Evolutionary conservation across 106 monocot species (phyloP), one percentile per base, ranked within the genome.

Genomic region (Ottelia alismoides): DNA sequence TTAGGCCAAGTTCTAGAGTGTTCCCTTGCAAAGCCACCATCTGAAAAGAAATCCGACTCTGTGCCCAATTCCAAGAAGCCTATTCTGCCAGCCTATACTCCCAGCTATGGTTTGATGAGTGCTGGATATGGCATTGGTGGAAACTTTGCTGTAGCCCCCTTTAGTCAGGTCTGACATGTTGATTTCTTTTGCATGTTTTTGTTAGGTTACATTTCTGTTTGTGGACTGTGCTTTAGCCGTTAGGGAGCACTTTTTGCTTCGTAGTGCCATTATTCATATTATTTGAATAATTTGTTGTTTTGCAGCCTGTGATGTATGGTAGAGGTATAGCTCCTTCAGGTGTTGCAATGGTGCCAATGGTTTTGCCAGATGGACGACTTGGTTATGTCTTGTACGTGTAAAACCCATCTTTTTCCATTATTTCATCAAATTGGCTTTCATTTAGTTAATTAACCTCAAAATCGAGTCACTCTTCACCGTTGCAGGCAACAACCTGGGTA

Each of bases 21-120:
- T 64, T 90, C 90, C 4, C 79, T 98, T 50, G 98, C 90, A 53
- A 98, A 98, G 28, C 90, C 98, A 25, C 98, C 76, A 17, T 50
- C 80, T 30, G 92, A 87, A 10, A 98, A 89, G 61, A 79, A 76
- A 68, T 58, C 20, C 30, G 72, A 71, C 7, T 21, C 63, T 7
- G 71, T 45, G 17, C 31, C 71, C 25, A 64, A 44, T 61, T n/a
- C 61, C 44, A 66, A 72, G 11, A 85, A 82, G 58, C 68, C 68
- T 56, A 56, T 85, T 44, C 65, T 82, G 2, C 74, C 81, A 16
- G 67, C 64, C 60, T 78, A 76, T 62, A 65, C 76, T 28, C 56
- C 56, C 1, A 29, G 85, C 17, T 78, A 73, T 63, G 73, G 76
- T 28, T 12, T 74, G 18, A 65, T 81, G 58, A 72, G 80, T 16